Evolutionary conservation across 176 grass and related monocot species (phyloP), one percentile per base, ranked within the genome.

Genomic region (Typha latifolia): DNA sequence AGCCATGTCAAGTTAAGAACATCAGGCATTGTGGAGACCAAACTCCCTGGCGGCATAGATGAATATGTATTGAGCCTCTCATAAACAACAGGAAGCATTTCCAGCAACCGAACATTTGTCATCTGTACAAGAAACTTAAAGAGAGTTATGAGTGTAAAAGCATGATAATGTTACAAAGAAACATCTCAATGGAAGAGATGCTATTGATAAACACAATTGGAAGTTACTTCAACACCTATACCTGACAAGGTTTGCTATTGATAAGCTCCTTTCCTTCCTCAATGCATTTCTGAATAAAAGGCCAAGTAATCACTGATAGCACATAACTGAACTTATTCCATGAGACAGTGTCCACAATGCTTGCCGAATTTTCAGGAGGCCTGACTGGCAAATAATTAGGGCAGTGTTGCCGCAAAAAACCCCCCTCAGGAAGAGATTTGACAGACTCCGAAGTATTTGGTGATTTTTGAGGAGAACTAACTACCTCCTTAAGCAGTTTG

Each of bases 401-500:
- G 74, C 43, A 50, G 21, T 80, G 75, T 77, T 89, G 88, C 47
- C 80, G 70, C 74, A 96, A 73, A 69, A 96, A 96, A 50, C 93
- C 93, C n/a, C 88, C 93, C 73, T 84, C 87, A 18, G 57, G 61
- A 62, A 75, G 55, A 79, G 82, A 62, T 77, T 76, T 91, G 34
- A 64, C 27, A 71, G 66, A 62, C 15, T 82, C 74, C 69, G 49
- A 53, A 71, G 76, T 56, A 61, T 63, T 29, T 69, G n/a, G 12
- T 76, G 80, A 76, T 76, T 68, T 66, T 68, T 79, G 68, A 67
- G 74, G 73, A 76, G 76, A 69, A 64, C 59, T 71, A 73, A 85
- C 71, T 61, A 91, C 88, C 51, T 96, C 88, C 72, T 86, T 96
- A 55, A 96, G 65, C 67, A 96, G 78, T 83, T 96, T 96, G 20